These are phyloP conservation scores for Lentinula raphanica DNA, from an alignment of 768 basidiomycete species.

Conservation along the genomic window DNA sequence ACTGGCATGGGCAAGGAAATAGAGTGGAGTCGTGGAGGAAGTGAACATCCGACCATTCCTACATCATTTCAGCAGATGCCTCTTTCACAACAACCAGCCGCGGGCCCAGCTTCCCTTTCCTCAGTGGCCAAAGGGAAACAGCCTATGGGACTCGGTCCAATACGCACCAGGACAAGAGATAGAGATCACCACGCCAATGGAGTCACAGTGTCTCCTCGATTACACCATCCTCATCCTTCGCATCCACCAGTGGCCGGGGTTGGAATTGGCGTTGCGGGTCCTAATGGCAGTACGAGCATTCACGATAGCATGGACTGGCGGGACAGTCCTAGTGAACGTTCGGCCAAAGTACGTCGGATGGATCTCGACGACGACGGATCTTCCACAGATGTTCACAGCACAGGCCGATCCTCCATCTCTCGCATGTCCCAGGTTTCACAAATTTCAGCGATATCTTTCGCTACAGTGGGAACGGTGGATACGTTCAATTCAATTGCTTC, in stretches of 20 bases:
- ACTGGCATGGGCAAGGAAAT: constrained; percentile 19
- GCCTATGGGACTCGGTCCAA: constrained; percentile 36
- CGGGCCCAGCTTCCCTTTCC: neutral
- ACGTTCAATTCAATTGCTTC: neutral
- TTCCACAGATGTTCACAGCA: constrained; percentile 79
- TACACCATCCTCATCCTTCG: neutral
- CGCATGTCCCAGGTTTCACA: neutral
- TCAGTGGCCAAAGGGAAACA: constrained; percentile 2
- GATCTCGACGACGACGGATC: constrained; percentile 82
- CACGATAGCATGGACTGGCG: constrained; percentile 18
- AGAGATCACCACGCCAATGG: constrained; percentile 31
- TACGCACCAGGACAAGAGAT: constrained; percentile 42
- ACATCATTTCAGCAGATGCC: constrained; percentile 29
- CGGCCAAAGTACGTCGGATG: constrained; percentile 73
- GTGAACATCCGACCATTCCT: constrained; percentile 35
- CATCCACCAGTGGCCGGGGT: constrained; percentile 1
- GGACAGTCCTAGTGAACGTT: constrained; percentile 46
- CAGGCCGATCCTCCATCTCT: constrained; percentile 34
- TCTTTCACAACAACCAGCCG: constrained; percentile 32
- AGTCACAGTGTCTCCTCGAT: constrained; percentile 26
- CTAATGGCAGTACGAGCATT: neutral
- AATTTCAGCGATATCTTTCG: constrained; percentile 75
- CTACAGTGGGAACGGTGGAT: constrained; percentile 42
- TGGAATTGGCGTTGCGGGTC: neutral
- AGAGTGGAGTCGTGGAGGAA: constrained; percentile 53